Conservation (phyloP, 2,329 filamentous ascomycete genomes). For the Neopestalotiopsis clavispora region DNA sequence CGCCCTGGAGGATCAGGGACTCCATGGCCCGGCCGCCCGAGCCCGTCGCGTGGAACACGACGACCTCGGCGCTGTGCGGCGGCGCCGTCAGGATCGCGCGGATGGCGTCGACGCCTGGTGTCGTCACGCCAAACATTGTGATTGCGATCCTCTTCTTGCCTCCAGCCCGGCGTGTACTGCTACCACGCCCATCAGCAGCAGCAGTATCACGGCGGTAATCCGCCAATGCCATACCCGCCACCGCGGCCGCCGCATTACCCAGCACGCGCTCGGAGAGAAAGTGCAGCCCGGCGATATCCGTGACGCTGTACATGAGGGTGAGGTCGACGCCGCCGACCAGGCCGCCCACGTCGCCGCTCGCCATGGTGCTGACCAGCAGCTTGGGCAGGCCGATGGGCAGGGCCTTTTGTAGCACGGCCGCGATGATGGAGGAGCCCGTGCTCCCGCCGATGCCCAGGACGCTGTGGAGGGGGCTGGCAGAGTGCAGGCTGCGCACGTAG, state of each 20-base stretch:
- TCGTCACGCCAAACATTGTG: slow-evolving; percentile 79
- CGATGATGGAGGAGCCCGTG: slow-evolving; percentile 64
- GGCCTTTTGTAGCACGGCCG: slow-evolving; percentile 63
- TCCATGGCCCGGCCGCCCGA: slow-evolving; percentile 74
- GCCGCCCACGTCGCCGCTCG: slow-evolving; percentile 66
- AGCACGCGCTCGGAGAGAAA: slow-evolving; percentile 61
- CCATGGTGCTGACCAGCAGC: slow-evolving; percentile 72
- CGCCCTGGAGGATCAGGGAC: slow-evolving; percentile 58
- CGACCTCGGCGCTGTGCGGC: slow-evolving; percentile 57
- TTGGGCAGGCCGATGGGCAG: slow-evolving; percentile 72
- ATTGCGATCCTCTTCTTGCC: slow-evolving; percentile 59
- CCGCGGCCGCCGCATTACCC: slow-evolving; percentile 65
- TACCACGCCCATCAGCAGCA: background rate
- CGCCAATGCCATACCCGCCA: slow-evolving; percentile 60
- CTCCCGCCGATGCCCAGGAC: slow-evolving; percentile 67
- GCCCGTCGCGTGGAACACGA: slow-evolving; percentile 73
- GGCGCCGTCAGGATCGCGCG: slow-evolving; percentile 51
- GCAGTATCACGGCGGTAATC: slow-evolving; percentile 35
- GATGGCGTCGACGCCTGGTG: slow-evolving; percentile 64
- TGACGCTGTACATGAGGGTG: slow-evolving; percentile 72
- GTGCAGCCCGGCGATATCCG: slow-evolving; percentile 72
- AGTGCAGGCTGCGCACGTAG: slow-evolving; percentile 33
- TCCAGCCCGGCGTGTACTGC: slow-evolving; percentile 24
- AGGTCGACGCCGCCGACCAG: slow-evolving; percentile 74
- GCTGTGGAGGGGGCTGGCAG: slow-evolving; percentile 40